Conservation (phyloP, 768 basidiomycete species). For the Macrolepiota dolichaula region DNA sequence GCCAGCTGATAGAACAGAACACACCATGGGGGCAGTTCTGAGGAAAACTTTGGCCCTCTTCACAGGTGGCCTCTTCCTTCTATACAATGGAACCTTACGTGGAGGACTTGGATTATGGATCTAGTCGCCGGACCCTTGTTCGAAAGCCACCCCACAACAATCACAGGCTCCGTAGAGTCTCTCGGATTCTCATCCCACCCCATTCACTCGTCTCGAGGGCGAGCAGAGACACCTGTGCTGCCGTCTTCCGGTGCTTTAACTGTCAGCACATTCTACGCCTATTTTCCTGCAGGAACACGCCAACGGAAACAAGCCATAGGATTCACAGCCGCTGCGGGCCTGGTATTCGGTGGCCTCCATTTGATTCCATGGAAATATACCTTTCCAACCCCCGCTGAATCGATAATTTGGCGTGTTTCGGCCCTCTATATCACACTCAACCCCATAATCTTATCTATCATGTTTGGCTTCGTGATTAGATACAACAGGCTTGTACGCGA, state of each 20-base stretch:
- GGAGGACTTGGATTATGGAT: too few species aligned
- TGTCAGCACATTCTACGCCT: not conserved
- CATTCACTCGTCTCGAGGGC: too few species aligned
- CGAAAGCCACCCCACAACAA: too few species aligned
- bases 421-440: not conserved
- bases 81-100: too few species aligned
- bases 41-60: too few species aligned
- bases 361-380: not conserved
- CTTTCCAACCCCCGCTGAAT: not conserved
- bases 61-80: too few species aligned
- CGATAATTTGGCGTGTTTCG: not conserved
- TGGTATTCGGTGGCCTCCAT: slow-evolving; percentile 1
- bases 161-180: too few species aligned
- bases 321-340: not conserved
- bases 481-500: too few species aligned
- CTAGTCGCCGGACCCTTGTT: too few species aligned
- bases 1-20: too few species aligned
- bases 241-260: not conserved
- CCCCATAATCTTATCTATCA: not conserved
- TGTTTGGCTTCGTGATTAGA: not conserved
- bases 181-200: not conserved
- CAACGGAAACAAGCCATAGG: not conserved
- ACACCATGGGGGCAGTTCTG: too few species aligned
- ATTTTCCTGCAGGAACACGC: not conserved
- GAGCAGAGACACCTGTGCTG: too few species aligned